Conservation (phyloP, 208 protist genomes). For the Lotmaria passim region DNA sequence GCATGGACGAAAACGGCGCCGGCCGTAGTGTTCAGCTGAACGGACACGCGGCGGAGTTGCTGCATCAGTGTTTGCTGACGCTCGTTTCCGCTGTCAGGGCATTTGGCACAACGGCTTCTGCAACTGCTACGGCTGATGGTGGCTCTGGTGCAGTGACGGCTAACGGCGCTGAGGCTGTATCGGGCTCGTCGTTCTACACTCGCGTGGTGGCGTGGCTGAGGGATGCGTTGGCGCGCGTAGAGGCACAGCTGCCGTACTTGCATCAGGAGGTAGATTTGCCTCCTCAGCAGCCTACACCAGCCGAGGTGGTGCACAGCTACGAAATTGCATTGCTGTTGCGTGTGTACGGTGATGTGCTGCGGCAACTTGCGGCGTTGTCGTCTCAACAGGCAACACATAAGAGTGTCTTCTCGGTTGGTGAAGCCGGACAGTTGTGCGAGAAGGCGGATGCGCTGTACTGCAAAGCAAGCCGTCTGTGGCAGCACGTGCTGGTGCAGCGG, state of each 20-base stretch:
- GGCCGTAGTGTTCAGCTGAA: slow-evolving; percentile 2
- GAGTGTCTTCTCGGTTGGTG: neutral
- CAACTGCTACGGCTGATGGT: neutral
- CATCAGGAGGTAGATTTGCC: no score
- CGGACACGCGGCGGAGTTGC: slow-evolving; percentile 27
- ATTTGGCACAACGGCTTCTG: neutral
- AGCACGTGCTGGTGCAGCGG: slow-evolving; percentile 4
- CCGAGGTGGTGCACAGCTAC: slow-evolving; percentile 32
- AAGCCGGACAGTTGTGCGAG: neutral
- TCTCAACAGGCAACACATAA: no score
- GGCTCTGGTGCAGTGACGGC: neutral
- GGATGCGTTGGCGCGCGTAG: slow-evolving; percentile 1
- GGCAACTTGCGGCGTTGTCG: slow-evolving; percentile 4
- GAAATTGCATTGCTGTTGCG: slow-evolving; percentile 27
- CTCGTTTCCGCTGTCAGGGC: slow-evolving; percentile 20
- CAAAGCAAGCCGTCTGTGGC: slow-evolving; percentile 19
- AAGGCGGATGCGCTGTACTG: slow-evolving; percentile 9
- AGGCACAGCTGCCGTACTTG: slow-evolving; percentile 3
- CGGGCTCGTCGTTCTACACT: neutral
- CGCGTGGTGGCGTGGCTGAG: slow-evolving; percentile 21
- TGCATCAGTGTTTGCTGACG: slow-evolving; percentile 23
- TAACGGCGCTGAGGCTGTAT: neutral
- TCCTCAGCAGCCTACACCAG: neutral
- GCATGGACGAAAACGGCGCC: neutral
- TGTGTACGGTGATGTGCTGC: slow-evolving; percentile 24